Base-by-base conservation (phyloP, 495 filamentous ascomycete species). In the Talaromyces nanjingensis region DNA sequence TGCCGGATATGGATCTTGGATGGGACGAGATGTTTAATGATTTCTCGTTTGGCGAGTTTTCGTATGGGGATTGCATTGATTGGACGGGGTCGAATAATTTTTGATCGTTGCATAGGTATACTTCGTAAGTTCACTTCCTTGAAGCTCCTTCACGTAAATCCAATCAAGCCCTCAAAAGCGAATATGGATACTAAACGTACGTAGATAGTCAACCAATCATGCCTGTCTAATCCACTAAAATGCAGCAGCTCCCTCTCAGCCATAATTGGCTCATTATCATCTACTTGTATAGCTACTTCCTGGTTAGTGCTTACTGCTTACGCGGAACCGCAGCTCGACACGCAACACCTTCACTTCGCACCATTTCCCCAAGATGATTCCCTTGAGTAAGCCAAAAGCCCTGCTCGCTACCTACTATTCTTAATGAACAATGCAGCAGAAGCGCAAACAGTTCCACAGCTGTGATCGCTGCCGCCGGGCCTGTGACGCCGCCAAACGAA, bases 11-110 rank as follows among this genome's bases (percentile, higher is more conserved):
- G 39, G 12, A 59, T 59, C 12, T 34, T 59, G 27, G 24, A 4
- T 61, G 59, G 59, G 59, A 61, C n/a, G 25, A 27, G 42, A 11
- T 61, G 11, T 29, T 55, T 8, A 20, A 27, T 25, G 52, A 55
- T 25, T 25, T 55, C 24, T 55, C 52, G 22, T 24, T 55, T 55
- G 22, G 12, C 1, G 52, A 55, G 9, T 55, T 55, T 29, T 18
- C 20, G 52, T 55, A 25, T 55, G 25, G 22, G 3, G 52, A 55
- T 14, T 55, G 18, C 4, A 55, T 55, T 27, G 52, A 55, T 29
- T 55, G 52, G 52, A 55, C 20, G 47, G n/a, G n/a, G 3, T 24
- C 47, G 6, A 24, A 53, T 20, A 11, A 1, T 11, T 53, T 24
- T 24, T 53, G 22, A 24, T 52, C 33, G 22, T 24, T 24, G 22